Percentiles rank a stretch among this genome's conserved stretches.
phyloP scores from a whole-genome alignment of 768 basidiomycete species.

The Kwoniella mangroviensis region DNA sequence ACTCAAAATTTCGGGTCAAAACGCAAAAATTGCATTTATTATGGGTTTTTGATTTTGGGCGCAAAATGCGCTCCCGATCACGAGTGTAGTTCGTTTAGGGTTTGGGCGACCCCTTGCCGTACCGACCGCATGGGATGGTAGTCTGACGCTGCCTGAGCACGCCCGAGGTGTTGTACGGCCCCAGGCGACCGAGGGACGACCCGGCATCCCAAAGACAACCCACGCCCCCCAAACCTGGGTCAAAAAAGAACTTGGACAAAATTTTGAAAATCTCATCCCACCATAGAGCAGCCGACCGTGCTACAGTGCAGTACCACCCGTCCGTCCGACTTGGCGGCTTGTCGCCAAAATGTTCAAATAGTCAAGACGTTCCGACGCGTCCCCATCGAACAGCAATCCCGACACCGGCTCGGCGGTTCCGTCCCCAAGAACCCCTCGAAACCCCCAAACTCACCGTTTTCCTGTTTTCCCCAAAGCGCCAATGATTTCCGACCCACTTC shows the following conservation, averaged over 20 bases:
- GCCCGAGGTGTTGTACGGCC: too few relatives aligned
- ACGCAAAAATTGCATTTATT: slow-evolving; percentile 24
- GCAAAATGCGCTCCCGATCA: slow-evolving; percentile 1
- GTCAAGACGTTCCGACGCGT: neutral
- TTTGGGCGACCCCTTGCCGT: neutral
- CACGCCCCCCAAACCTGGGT: slow-evolving; percentile 77
- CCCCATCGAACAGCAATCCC: neutral
- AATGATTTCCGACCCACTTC: slow-evolving; percentile 3
- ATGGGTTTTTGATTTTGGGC: slow-evolving; percentile 24
- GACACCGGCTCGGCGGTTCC: neutral
- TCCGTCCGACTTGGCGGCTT: neutral
- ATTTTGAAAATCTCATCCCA: slow-evolving; percentile 1
- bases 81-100: slow-evolving; percentile 12
- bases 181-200: slow-evolving; percentile 5
- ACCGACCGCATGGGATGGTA: too few relatives aligned
- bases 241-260: slow-evolving; percentile 72
- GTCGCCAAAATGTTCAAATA: neutral
- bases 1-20: slow-evolving; percentile 24
- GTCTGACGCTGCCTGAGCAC: too few relatives aligned
- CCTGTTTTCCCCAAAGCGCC: slow-evolving; percentile 1
- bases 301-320: slow-evolving; percentile 9
- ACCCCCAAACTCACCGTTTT: slow-evolving; percentile 3
- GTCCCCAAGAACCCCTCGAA: neutral
- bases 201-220: slow-evolving; percentile 29
- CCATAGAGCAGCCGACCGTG: neutral